Evolutionary conservation across 2,329 filamentous ascomycete genomes (phyloP).

Genomic region (Fusarium kyushuense): DNA sequence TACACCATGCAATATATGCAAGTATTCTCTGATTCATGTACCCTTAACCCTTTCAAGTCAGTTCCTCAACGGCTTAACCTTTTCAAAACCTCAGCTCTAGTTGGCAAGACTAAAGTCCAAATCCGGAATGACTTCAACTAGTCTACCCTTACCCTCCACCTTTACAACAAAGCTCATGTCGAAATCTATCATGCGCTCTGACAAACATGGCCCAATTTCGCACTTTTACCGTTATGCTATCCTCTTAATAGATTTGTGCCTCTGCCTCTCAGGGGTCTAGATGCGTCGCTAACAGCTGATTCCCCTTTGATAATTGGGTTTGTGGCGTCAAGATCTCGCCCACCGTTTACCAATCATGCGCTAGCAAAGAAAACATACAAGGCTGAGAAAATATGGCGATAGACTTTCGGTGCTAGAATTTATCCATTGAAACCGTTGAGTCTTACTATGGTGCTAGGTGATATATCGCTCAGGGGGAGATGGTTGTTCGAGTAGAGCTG

Average conservation of each 20-base stretch:
- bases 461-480: not conserved
- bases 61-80: not conserved
- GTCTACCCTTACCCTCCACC: constrained; percentile 2
- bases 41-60: no score
- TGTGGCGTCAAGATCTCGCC: constrained; percentile 31
- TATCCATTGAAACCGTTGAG: not conserved
- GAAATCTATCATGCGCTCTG: not conserved
- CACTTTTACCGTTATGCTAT: not conserved
- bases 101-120: not conserved
- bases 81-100: not conserved
- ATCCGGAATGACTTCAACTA: constrained; percentile 19
- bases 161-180: not conserved
- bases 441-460: not conserved
- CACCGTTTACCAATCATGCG: constrained; percentile 17
- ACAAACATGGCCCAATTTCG: not conserved
- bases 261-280: constrained; percentile 12
- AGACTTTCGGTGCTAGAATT: constrained; percentile 8
- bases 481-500: not conserved
- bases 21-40: no score
- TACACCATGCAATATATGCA: no score
- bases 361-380: not conserved
- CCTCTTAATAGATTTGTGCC: not conserved
- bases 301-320: constrained; percentile 11
- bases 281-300: constrained; percentile 9
- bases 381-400: constrained; percentile 14